Conservation (phyloP, 2,329 filamentous ascomycete genomes). For the Aspergillus hiratsukae region DNA sequence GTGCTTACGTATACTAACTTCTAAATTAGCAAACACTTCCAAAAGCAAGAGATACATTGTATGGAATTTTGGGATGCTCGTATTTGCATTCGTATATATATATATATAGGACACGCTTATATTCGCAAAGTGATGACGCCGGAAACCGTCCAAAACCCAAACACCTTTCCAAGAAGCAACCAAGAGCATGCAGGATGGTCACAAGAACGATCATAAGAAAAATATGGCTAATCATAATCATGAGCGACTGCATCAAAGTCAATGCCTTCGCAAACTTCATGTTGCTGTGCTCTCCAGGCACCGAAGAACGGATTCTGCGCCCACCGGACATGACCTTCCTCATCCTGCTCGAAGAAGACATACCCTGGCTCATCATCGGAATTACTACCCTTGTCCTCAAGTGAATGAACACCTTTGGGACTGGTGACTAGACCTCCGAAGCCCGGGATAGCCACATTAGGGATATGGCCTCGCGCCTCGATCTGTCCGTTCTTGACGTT, state of each 20-base stretch:
- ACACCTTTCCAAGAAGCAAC: neutral
- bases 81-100: neutral
- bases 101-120: neutral
- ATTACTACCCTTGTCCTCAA: conserved; percentile 5
- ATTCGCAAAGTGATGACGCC: neutral
- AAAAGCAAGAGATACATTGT: neutral
- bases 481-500: conserved; percentile 29
- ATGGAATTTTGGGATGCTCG: neutral
- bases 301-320: conserved; percentile 32
- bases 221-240: conserved; percentile 14
- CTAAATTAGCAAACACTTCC: neutral
- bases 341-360: conserved; percentile 38
- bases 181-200: neutral
- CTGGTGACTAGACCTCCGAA: conserved; percentile 31
- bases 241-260: conserved; percentile 25
- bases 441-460: conserved; percentile 28
- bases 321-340: conserved; percentile 29
- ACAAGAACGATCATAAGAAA: conserved; percentile 17
- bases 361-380: conserved; percentile 27
- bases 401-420: conserved; percentile 15
- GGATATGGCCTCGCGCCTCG: conserved; percentile 36
- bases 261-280: conserved; percentile 36
- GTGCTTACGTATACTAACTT: neutral
- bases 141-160: neutral
- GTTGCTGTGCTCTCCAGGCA: conserved; percentile 33